A percentile compares a stretch with the other conserved stretches of the same genome.
Conservation (phyloP, 1,139 yeast species). For the Pichia sp. region DNA sequence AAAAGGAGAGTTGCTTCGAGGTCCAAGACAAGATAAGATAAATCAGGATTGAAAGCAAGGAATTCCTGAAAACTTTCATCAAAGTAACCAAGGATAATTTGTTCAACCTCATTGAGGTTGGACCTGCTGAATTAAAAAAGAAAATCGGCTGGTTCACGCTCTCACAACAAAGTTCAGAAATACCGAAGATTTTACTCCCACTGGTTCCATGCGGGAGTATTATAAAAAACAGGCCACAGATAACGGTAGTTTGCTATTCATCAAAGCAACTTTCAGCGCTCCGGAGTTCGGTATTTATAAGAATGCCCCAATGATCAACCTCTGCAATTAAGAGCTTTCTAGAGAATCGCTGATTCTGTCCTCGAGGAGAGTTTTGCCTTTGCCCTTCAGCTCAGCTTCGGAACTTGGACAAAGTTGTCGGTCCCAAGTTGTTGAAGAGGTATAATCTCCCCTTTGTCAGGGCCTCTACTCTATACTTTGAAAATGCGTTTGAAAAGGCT, state of each 20-base stretch:
- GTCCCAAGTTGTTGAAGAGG: constrained; percentile 39
- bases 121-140: constrained; percentile 35
- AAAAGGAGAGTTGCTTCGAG: too few species aligned
- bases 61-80: too few species aligned
- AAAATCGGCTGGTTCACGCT: constrained; percentile 46
- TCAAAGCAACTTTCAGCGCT: constrained; percentile 50
- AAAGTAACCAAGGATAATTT: too few species aligned
- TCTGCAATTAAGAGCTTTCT: constrained; percentile 45
- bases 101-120: constrained; percentile 50
- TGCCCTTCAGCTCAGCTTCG: constrained; percentile 57
- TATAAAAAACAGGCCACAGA: constrained; percentile 49
- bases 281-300: constrained; percentile 43
- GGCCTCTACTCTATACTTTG: constrained; percentile 42
- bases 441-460: constrained; percentile 39
- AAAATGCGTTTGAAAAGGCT: constrained; percentile 34
- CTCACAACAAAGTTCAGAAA: constrained; percentile 57
- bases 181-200: constrained; percentile 39
- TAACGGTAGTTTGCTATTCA: constrained; percentile 53
- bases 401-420: constrained; percentile 56
- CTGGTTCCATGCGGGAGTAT: constrained; percentile 45
- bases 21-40: too few species aligned
- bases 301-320: constrained; percentile 51
- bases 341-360: constrained; percentile 50
- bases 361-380: constrained; percentile 51
- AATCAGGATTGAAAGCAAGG: too few species aligned